A percentile compares a stretch with the other conserved stretches of the same genome.
These are phyloP conservation scores for Berberis thunbergii DNA, from an alignment of 164 flowering plant genomes.

Conservation along the genomic window DNA sequence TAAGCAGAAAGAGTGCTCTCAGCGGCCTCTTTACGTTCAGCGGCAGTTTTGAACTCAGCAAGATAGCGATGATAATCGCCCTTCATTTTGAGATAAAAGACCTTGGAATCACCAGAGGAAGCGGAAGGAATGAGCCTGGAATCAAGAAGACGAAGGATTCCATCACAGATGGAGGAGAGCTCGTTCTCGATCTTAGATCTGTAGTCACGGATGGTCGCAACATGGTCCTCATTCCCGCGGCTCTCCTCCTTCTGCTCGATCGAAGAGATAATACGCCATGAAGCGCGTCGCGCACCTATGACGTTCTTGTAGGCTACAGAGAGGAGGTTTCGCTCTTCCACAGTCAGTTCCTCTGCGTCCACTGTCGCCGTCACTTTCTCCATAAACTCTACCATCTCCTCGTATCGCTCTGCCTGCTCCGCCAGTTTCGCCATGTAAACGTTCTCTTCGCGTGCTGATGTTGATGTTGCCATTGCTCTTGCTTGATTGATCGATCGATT, in stretches of 20 bases:
- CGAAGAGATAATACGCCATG: conserved; percentile 69
- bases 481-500: too few relatives aligned
- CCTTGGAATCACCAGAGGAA: conserved; percentile 57
- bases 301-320: conserved; percentile 80
- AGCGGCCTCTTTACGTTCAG: conserved; percentile 77
- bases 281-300: conserved; percentile 70
- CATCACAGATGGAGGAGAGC: conserved; percentile 59
- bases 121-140: conserved; percentile 50
- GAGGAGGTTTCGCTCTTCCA: conserved; percentile 62
- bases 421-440: conserved; percentile 72
- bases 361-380: conserved; percentile 53
- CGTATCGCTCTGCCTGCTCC: conserved; percentile 75
- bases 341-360: conserved; percentile 60
- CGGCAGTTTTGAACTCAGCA: conserved; percentile 75
- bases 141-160: conserved; percentile 59
- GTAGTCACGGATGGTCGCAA: conserved; percentile 51
- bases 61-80: conserved; percentile 76
- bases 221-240: conserved; percentile 75
- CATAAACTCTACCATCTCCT: conserved; percentile 84
- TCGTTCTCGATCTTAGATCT: conserved; percentile 70
- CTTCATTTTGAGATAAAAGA: conserved; percentile 77
- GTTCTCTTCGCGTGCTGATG: conserved; percentile 41
- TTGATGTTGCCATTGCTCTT: too few relatives aligned
- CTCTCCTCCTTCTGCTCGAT: conserved; percentile 73
- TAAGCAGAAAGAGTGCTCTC: conserved; percentile 70